These are phyloP conservation scores for Paramyrothecium roridum DNA, from an alignment of 2,329 filamentous ascomycete genomes.

Conservation along the genomic window DNA sequence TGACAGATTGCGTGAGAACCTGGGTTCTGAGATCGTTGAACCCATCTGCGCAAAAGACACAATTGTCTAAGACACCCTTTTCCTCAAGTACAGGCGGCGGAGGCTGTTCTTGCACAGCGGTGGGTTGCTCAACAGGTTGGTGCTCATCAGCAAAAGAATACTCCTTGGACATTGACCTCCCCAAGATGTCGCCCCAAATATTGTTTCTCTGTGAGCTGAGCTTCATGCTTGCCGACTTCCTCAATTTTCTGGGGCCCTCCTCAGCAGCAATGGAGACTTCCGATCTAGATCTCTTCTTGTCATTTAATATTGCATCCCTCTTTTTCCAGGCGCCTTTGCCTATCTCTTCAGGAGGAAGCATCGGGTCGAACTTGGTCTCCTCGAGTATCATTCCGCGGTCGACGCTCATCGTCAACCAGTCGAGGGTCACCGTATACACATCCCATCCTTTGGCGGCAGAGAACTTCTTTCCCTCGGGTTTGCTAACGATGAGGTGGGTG, in stretches of 20 bases:
- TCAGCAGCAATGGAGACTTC: conserved; percentile 40
- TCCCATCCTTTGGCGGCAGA: conserved; percentile 80
- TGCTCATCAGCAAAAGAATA: conserved; percentile 26
- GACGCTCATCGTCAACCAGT: conserved; percentile 84
- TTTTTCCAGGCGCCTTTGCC: conserved; percentile 73
- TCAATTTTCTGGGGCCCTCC: conserved; percentile 72
- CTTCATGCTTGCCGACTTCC: conserved; percentile 83
- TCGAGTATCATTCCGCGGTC: conserved; percentile 88
- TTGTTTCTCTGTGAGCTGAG: conserved; percentile 75
- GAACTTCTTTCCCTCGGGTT: conserved; percentile 85
- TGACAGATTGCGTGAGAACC: conserved; percentile 43
- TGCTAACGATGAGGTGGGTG: conserved; percentile 81
- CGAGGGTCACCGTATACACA: conserved; percentile 72
- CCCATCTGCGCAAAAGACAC: conserved; percentile 58
- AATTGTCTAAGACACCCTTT: conserved; percentile 49
- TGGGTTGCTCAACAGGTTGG: conserved; percentile 7
- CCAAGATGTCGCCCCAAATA: conserved; percentile 89
- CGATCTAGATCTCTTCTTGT: conserved; percentile 54
- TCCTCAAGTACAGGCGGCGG: conserved; percentile 4
- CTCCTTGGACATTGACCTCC: conserved; percentile 33
- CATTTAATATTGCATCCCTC: conserved; percentile 28
- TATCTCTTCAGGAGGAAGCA: conserved; percentile 65
- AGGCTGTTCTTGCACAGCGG: conserved; percentile 7
- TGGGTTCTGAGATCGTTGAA: conserved; percentile 52
- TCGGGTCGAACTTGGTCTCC: conserved; percentile 79